These are phyloP conservation scores for Scheffersomyces parashehatae DNA, from an alignment of 1,139 yeast genomes.

Conservation along the genomic window DNA sequence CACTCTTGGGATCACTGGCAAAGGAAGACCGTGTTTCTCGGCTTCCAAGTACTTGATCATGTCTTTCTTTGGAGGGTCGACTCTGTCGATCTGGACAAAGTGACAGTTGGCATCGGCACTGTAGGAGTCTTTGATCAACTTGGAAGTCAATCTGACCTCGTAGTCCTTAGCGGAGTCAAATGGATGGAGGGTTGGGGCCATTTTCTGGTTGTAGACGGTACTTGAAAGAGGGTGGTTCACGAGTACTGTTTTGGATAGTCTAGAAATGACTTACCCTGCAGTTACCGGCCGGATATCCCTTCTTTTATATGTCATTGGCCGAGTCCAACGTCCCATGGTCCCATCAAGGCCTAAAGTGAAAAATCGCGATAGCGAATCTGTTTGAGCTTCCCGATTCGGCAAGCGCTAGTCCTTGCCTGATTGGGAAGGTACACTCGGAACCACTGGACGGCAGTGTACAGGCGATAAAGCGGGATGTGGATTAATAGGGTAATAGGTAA, in stretches of 20 bases:
- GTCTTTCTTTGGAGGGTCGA: slow-evolving; percentile 80
- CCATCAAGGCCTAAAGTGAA: background rate
- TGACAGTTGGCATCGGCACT: slow-evolving; percentile 54
- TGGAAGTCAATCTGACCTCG: slow-evolving; percentile 66
- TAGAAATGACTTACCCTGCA: too few species aligned
- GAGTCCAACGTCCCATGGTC: too few species aligned
- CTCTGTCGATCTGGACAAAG: slow-evolving; percentile 69
- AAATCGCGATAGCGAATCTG: background rate
- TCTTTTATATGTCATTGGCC: too few species aligned
- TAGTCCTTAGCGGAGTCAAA: slow-evolving; percentile 68
- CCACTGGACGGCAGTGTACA: too few species aligned
- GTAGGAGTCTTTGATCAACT: slow-evolving; percentile 60
- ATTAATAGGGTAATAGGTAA: too few species aligned
- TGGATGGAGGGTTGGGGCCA: slow-evolving; percentile 40
- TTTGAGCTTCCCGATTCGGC: background rate
- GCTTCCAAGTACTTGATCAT: slow-evolving; percentile 72
- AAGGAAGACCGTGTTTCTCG: slow-evolving; percentile 58
- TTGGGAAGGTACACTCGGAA: background rate
- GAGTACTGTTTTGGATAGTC: too few species aligned
- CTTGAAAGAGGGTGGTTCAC: too few species aligned
- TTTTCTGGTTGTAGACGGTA: slow-evolving; percentile 2
- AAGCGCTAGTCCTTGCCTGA: background rate
- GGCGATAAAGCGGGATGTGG: too few species aligned
- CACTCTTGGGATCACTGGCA: slow-evolving; percentile 64
- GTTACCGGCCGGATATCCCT: too few species aligned